Evolutionary conservation across 257 asterid species (phyloP).

Genomic region (Jasminum sambac): DNA sequence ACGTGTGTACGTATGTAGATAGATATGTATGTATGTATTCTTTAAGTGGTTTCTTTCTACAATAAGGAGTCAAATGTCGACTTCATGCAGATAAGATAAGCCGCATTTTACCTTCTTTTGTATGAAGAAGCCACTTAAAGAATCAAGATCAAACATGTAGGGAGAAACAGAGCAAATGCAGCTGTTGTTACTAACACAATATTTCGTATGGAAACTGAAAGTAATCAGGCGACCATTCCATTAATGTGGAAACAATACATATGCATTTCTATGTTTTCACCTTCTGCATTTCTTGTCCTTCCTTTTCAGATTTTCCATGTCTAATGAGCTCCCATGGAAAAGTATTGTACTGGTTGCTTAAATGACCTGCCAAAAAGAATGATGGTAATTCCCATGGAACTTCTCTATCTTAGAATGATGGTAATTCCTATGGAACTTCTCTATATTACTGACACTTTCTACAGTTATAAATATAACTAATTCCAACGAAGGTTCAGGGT

Average conservation of each 20-base stretch:
- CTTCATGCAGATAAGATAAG: too few species aligned
- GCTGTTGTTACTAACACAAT: background rate
- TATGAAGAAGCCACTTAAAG: background rate
- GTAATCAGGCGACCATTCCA: background rate
- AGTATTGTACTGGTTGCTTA: conserved; percentile 58
- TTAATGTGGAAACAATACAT: conserved; percentile 15
- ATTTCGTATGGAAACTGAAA: background rate
- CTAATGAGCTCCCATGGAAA: conserved; percentile 69
- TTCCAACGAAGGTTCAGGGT: conserved; percentile 2
- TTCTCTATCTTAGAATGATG: conserved; percentile 4
- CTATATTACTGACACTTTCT: conserved; percentile 12
- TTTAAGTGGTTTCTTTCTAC: too few species aligned
- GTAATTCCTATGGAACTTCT: conserved; percentile 7
- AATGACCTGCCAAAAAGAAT: conserved; percentile 57
- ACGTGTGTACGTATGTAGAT: too few species aligned
- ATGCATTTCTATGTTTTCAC: conserved; percentile 25
- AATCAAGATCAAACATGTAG: background rate
- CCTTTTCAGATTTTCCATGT: conserved; percentile 55
- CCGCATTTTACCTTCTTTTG: background rate
- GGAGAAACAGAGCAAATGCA: background rate
- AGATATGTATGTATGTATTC: too few species aligned
- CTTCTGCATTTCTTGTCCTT: conserved; percentile 63
- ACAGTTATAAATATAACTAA: background rate
- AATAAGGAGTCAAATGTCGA: too few species aligned
- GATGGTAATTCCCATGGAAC: conserved; percentile 8